Evolutionary conservation across 306 rosid genomes (phyloP), one percentile per base, ranked within the genome.

Genomic region (Sicyos baderoa): DNA sequence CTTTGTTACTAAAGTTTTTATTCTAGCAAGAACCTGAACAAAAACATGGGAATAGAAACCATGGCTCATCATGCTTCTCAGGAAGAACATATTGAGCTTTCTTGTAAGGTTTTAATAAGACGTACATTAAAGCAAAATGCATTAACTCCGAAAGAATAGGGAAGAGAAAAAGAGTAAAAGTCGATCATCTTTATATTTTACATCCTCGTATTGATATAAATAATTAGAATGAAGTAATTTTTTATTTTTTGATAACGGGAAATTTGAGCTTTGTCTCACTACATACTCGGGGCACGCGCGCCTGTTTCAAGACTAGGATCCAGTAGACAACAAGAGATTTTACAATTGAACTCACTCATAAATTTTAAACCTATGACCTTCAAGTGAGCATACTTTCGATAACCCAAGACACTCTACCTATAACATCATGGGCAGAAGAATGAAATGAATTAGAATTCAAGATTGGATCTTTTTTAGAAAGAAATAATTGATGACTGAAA

Each of bases 21-120:
- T 88, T 86, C 88, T 89, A 76, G 81, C 73, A 70, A 89, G 82
- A 78, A 93, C 95, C 98, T 93, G 51, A 62, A 77, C 48, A 27
- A 12, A 37, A 22, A 29, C 25, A 23, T 7, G 1, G 25, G 73
- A 51, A 27, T 18, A 32, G 37, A 54, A 17, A 53, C 29, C 16
- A 12, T 32, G 22, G 16, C 0, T 32, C 14, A n/a, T 60, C 35
- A 13, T 53, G 51, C 63, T 70, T 70, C 74, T 37, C 12, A 9
- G 51, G 29, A 62, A 40, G 51, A 62, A 42, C 69, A 63, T 19
- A 19, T 18, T 45, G 52, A 42, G 69, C 17, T 40, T 62, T 62
- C 68, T 37, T 35, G 68, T 17, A 29, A 59, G 66, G 32, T 59
- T 27, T 59, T 32, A 59, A 17, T 7, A 29, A 59, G 22, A 59